Evolutionary conservation across 345 rosid genomes (phyloP).

Genomic region (Moricandia arvensis): DNA sequence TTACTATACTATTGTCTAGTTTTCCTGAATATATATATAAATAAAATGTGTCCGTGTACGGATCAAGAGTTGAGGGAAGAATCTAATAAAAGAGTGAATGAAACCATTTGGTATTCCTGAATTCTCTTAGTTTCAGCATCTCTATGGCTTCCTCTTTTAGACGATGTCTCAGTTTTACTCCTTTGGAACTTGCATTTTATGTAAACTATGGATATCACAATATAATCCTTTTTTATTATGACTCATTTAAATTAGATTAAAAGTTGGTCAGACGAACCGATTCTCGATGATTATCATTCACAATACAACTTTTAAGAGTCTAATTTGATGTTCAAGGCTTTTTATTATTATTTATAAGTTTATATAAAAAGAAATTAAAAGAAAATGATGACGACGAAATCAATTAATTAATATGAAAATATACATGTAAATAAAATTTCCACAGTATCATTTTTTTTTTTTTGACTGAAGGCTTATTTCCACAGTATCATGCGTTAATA

Average conservation of each 20-base stretch:
- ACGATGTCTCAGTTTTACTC: slow-evolving; percentile 20
- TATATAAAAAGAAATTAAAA: too few species aligned
- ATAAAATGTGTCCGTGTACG: not conserved
- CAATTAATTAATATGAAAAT: not conserved
- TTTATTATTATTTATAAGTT: too few species aligned
- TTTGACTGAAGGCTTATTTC: too few species aligned
- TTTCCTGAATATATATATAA: not conserved
- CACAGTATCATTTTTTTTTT: not conserved
- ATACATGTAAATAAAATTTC: not conserved
- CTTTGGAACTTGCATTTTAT: slow-evolving; percentile 25
- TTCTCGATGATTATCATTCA: too few species aligned
- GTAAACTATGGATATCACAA: not conserved
- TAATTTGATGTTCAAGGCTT: not conserved
- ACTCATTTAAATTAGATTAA: too few species aligned
- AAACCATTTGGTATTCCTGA: slow-evolving; percentile 8
- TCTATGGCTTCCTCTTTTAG: slow-evolving; percentile 28
- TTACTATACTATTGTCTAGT: too few species aligned
- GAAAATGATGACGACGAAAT: not conserved
- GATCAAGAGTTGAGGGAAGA: slow-evolving; percentile 1
- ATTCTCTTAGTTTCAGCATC: not conserved
- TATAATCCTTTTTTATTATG: too few species aligned
- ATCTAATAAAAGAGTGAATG: not conserved
- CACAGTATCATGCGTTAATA: not conserved
- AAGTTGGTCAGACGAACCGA: too few species aligned
- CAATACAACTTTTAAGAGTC: not conserved